Evolutionary conservation across 805 yeast genomes (phyloP).

Genomic region (Candida insectalens): DNA sequence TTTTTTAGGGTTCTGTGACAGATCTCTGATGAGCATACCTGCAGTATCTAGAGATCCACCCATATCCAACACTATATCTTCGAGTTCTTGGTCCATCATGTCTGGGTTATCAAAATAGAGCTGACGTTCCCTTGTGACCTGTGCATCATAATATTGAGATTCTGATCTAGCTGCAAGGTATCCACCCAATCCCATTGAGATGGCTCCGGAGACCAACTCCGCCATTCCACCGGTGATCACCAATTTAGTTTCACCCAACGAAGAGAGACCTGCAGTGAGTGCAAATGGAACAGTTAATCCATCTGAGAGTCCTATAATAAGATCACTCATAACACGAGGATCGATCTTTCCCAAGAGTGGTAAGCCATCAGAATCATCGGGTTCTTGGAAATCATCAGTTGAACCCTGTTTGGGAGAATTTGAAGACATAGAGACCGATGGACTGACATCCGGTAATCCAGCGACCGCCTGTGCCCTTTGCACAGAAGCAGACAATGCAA

Average conservation of each 20-base stretch:
- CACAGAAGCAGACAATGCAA: too few species aligned
- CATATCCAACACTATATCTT: slow-evolving; percentile 70
- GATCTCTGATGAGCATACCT: slow-evolving; percentile 62
- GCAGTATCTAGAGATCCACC: slow-evolving; percentile 68
- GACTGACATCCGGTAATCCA: too few species aligned
- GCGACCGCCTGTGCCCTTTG: too few species aligned
- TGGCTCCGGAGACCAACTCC: slow-evolving; percentile 93
- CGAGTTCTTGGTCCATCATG: slow-evolving; percentile 64
- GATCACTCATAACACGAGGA: slow-evolving; percentile 91
- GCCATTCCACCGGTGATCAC: slow-evolving; percentile 98
- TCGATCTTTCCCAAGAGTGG: slow-evolving; percentile 54
- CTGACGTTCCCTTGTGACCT: slow-evolving; percentile 62
- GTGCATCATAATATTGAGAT: slow-evolving; percentile 60
- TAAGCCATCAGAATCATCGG: too few species aligned
- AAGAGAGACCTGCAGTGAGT: slow-evolving; percentile 88
- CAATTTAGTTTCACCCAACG: slow-evolving; percentile 79
- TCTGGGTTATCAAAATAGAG: slow-evolving; percentile 58
- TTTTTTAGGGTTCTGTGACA: slow-evolving; percentile 66
- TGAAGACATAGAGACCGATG: too few species aligned
- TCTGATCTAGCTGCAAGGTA: slow-evolving; percentile 91
- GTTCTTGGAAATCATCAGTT: too few species aligned
- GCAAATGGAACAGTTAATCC: slow-evolving; percentile 99
- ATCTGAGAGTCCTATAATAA: slow-evolving; percentile 88
- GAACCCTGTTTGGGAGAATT: too few species aligned
- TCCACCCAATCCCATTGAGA: slow-evolving; percentile 97